Percentiles rank a stretch among this genome's conserved stretches.
These are phyloP conservation scores for Cutaneotrichosporon arboriforme DNA, from an alignment of 1,284 basidiomycete genomes.

Conservation along the genomic window DNA sequence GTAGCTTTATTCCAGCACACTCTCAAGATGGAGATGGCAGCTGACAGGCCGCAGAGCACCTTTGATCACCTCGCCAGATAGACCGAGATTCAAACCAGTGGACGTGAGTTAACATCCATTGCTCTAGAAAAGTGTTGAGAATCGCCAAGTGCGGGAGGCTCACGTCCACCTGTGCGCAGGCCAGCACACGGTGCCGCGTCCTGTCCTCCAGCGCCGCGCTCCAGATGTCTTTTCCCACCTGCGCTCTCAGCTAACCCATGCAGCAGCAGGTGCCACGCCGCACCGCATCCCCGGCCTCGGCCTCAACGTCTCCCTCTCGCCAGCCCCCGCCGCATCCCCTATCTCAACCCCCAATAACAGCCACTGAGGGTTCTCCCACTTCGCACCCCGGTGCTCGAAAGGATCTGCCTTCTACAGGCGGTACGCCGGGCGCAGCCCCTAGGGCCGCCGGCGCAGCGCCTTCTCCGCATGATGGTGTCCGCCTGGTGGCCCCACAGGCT, in stretches of 20 bases:
- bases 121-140: too few relatives aligned
- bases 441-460: neutral
- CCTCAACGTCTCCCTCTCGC: constrained; percentile 1
- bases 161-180: too few relatives aligned
- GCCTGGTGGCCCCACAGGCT: constrained; percentile 13
- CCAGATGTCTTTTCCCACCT: too few relatives aligned
- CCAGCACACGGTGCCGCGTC: too few relatives aligned
- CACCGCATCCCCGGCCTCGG: constrained; percentile 1
- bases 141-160: too few relatives aligned
- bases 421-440: neutral
- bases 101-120: neutral
- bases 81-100: neutral
- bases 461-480: constrained; percentile 11
- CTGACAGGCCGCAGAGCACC: neutral
- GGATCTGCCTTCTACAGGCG: neutral
- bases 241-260: neutral
- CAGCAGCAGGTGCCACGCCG: too few relatives aligned
- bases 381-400: too few relatives aligned
- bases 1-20: neutral
- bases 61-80: neutral
- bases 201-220: too few relatives aligned
- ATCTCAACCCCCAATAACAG: constrained; percentile 14
- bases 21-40: too few relatives aligned
- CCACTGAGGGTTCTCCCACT: neutral
- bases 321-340: constrained; percentile 11